These are phyloP conservation scores for Polyplosphaeria fusca DNA, from an alignment of 495 filamentous ascomycete species.

Conservation along the genomic window DNA sequence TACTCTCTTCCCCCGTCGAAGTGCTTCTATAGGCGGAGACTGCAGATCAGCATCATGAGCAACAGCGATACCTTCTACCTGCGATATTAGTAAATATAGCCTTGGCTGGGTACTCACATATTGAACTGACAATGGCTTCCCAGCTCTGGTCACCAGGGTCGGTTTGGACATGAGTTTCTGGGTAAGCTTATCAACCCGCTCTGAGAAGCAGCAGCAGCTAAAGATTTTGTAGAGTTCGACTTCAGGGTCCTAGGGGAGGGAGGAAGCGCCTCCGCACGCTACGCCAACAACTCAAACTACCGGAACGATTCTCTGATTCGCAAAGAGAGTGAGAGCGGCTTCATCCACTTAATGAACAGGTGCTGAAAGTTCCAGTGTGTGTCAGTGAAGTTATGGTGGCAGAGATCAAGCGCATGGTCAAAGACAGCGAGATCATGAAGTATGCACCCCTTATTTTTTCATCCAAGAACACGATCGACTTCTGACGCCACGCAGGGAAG, in stretches of 20 bases:
- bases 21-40: not conserved
- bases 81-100: slow-evolving; percentile 80
- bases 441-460: slow-evolving; percentile 41
- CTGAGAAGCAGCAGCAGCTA: slow-evolving; percentile 2
- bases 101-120: slow-evolving; percentile 36
- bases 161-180: slow-evolving; percentile 97
- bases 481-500: slow-evolving; percentile 62
- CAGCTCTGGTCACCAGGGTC: slow-evolving; percentile 95
- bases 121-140: slow-evolving; percentile 3
- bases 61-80: slow-evolving; percentile 85
- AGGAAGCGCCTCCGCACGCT: slow-evolving; percentile 89
- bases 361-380: slow-evolving; percentile 64
- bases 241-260: slow-evolving; percentile 91
- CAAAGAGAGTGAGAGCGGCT: slow-evolving; percentile 83
- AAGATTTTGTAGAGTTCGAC: slow-evolving; percentile 76
- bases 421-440: slow-evolving; percentile 98
- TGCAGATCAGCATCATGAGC: slow-evolving; percentile 44
- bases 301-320: slow-evolving; percentile 97
- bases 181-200: slow-evolving; percentile 53
- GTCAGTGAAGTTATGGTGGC: slow-evolving; percentile 88
- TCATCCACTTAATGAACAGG: not conserved
- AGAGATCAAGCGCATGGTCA: slow-evolving; percentile 96
- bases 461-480: not conserved
- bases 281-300: slow-evolving; percentile 99
- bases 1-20: not conserved